Evolutionary conservation across 441 rosid genomes (phyloP), one percentile per base, ranked within the genome.

Genomic region (Biscutella auriculata): DNA sequence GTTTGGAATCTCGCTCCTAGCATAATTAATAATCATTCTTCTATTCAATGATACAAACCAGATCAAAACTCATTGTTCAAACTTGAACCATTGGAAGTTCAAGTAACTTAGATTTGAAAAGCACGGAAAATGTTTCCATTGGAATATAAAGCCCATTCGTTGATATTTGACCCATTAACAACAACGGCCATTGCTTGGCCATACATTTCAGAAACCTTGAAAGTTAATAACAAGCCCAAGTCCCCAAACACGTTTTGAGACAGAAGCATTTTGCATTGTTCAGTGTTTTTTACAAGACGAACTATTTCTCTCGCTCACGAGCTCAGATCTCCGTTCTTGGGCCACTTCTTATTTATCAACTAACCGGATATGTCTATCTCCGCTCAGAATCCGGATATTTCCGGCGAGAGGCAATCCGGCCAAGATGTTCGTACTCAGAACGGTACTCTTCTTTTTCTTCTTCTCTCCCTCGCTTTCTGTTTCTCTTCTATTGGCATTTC

Each of bases 381-480:
- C 1, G 70, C 81, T 4, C 82, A 75, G 39, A 79, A 88, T 63
- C 89, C 65, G 12, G 99, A 93, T 77, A 85, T 93, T 65, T 76
- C 81, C 26, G 99, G 99, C 40, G 99, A 93, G 3, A 89, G 99
- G 23, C 99, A 89, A 49, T 76, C 82, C 32, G 99, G 96, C 56
- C 95, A 85, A 65, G 99, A 89, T 67, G 99, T 93, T 53, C 99
- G 96, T 39, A 85, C 99, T 19, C 99, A 89, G 65, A 93, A 93
- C 39, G 97, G 97, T 93, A 69, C 40, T 19, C 5, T 64, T 21
- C n/a, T n/a, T n/a, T 17, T 11, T 60, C 35, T 13, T 19, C 17
- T 10, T 49, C 25, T 25, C 48, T 43, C 27, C 16, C 44, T 19
- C 45, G n/a, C n/a, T n/a, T n/a, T n/a, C n/a, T n/a, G n/a, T n/a